phyloP scores from a whole-genome alignment of 2,329 filamentous ascomycete genomes.

The Ceratocystiopsis sp. region DNA sequence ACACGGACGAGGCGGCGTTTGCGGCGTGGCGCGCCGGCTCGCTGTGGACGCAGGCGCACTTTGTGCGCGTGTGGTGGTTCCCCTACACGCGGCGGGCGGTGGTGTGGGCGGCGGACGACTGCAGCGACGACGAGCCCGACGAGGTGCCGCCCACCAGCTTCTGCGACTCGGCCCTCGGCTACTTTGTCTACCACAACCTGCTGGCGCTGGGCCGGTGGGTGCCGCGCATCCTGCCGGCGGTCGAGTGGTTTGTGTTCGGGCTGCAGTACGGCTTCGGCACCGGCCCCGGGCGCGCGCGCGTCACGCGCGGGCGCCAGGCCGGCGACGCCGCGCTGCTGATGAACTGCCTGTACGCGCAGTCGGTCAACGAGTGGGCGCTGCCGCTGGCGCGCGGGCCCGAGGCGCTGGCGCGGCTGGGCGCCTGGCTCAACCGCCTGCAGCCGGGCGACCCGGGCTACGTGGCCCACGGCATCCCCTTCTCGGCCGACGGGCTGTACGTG shows the following conservation, averaged over 20 bases:
- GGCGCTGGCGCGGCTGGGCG: conserved; percentile 63
- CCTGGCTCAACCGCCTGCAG: conserved; percentile 56
- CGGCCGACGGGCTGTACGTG: conserved; percentile 50
- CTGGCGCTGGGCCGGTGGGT: conserved; percentile 64
- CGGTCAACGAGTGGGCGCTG: conserved; percentile 95
- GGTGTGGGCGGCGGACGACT: conserved; percentile 76
- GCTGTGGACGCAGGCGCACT: conserved; percentile 75
- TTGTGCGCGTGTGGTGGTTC: conserved; percentile 93
- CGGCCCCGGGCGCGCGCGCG: too few relatives aligned
- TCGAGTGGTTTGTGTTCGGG: conserved; percentile 94
- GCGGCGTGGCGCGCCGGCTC: conserved; percentile 41
- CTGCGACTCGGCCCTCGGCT: conserved; percentile 68
- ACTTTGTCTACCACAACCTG: conserved; percentile 81
- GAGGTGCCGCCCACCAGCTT: conserved; percentile 19
- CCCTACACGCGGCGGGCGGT: conserved; percentile 80
- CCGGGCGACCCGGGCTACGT: conserved; percentile 41
- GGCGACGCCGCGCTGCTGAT: conserved; percentile 70
- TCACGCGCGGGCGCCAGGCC: conserved; percentile 56
- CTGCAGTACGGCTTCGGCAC: conserved; percentile 81
- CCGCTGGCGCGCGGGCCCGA: conserved; percentile 76
- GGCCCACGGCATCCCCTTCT: conserved; percentile 51
- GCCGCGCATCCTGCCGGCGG: conserved; percentile 64
- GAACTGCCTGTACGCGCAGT: conserved; percentile 97
- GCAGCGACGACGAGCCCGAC: conserved; percentile 43
- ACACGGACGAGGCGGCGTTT: conserved; percentile 51